Base-by-base conservation (phyloP, 371 early-diverging fungal species). In the Phascolomyces articulosus region DNA sequence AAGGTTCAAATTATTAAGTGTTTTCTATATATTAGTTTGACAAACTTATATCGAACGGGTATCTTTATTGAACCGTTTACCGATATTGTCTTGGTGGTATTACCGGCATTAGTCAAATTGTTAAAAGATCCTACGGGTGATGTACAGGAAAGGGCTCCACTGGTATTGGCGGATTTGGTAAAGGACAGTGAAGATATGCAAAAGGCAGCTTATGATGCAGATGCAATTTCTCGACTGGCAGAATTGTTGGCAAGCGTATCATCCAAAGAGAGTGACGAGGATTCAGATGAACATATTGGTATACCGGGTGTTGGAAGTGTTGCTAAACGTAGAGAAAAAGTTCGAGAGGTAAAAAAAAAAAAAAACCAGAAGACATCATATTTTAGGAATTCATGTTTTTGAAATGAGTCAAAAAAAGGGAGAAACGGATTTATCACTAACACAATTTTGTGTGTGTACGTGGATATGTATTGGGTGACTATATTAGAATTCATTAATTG, bases 71-170 rank as follows among this genome's bases (percentile, higher is more conserved):
- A 91, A 38, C 79, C 81, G 18, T 77, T 81, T n/a, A 77, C 76
- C 54, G 87, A 90, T 20, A 80, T 90, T 28, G 70, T 74, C 11
- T 71, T 85, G 4, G 76, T 81, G 34, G 87, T 93, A 7, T 69
- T 94, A 6, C 93, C 95, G n/a, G 86, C 87, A 3, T 77, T 95
- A 40, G 91, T 94, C 44, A 90, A 89, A 53, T 72, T 95, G 62
- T 82, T 94, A 40, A 79, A 80, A 28, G 85, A 90, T 60, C 70
- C 78, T 31, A 64, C 72, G 0, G 82, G 81, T 10, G 66, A 75
- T 38, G 81, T 91, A 0, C 87, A 90, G 63, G 92, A 93, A 72
- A 67, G 83, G 40, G 91, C 93, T 8, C 89, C 92, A 8, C 72
- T 87, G 40, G 85, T 94, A 0, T 76, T 93, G 44, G 91, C 93